These are phyloP conservation scores for Suhomyces maxii DNA, from an alignment of 1,139 yeast species.

Conservation along the genomic window DNA sequence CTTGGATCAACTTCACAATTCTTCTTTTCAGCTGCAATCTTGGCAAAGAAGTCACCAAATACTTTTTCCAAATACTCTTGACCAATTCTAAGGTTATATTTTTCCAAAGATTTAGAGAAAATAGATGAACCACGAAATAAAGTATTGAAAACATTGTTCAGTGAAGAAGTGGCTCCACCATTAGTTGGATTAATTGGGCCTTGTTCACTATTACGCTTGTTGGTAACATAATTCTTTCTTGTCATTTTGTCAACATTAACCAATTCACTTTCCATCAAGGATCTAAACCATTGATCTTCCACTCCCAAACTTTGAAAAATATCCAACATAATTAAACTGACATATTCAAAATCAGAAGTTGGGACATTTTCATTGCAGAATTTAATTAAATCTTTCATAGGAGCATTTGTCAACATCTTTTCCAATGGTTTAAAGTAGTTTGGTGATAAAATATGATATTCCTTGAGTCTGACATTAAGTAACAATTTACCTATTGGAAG, in stretches of 20 bases:
- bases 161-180: constrained; percentile 16
- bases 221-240: constrained; percentile 35
- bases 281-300: constrained; percentile 69
- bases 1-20: constrained; percentile 77
- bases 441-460: constrained; percentile 62
- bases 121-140: constrained; percentile 84
- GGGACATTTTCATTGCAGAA: constrained; percentile 46
- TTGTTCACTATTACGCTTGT: constrained; percentile 21
- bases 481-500: constrained; percentile 60
- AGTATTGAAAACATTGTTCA: constrained; percentile 61
- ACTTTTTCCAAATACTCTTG: constrained; percentile 74
- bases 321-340: constrained; percentile 58
- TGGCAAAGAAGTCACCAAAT: constrained; percentile 65
- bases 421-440: constrained; percentile 59
- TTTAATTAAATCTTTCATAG: constrained; percentile 50
- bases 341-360: constrained; percentile 52
- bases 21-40: constrained; percentile 50
- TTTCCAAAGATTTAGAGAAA: constrained; percentile 77
- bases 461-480: constrained; percentile 53
- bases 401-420: constrained; percentile 52
- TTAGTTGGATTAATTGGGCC: not conserved
- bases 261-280: constrained; percentile 66
- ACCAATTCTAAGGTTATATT: constrained; percentile 75
- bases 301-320: constrained; percentile 62
- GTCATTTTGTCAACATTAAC: constrained; percentile 48